These are phyloP conservation scores for Boletellus emodensis DNA, from an alignment of 768 basidiomycete species.

Conservation along the genomic window DNA sequence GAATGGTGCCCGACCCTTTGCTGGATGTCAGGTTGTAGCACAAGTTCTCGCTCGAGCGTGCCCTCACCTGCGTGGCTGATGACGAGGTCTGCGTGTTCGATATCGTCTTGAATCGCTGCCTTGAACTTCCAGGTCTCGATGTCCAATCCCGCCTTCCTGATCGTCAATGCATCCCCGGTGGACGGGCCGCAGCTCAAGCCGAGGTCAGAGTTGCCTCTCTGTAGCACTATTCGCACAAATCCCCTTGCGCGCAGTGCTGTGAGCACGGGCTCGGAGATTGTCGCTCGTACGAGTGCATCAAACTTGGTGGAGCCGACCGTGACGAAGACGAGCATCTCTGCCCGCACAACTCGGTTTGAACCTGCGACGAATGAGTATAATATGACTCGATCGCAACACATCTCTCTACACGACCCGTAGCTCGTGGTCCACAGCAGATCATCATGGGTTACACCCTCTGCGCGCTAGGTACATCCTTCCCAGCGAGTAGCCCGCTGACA, in stretches of 20 bases:
- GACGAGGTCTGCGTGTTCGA: slow-evolving; percentile 66
- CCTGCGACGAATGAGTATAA: neutral
- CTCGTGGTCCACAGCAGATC: neutral
- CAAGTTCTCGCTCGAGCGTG: neutral
- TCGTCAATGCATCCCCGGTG: slow-evolving; percentile 11
- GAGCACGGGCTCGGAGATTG: slow-evolving; percentile 57
- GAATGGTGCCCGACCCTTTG: slow-evolving; percentile 89
- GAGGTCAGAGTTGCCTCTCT: slow-evolving; percentile 71
- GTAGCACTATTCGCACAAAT: slow-evolving; percentile 61
- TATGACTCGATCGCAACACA: slow-evolving; percentile 11
- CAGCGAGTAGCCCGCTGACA: slow-evolving; percentile 6
- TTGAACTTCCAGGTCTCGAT: slow-evolving; percentile 75
- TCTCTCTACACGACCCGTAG: neutral
- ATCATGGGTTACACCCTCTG: slow-evolving; percentile 91
- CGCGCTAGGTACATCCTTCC: slow-evolving; percentile 57
- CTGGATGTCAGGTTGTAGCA: slow-evolving; percentile 1
- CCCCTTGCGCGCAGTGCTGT: slow-evolving; percentile 48
- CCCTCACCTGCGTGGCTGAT: slow-evolving; percentile 89
- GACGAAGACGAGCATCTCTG: slow-evolving; percentile 50
- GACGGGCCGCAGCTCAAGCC: slow-evolving; percentile 21
- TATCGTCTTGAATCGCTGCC: slow-evolving; percentile 62
- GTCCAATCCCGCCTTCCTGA: slow-evolving; percentile 38
- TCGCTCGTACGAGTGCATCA: slow-evolving; percentile 62
- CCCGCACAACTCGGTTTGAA: no score
- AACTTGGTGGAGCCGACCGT: slow-evolving; percentile 92